phyloP scores from a whole-genome alignment of 768 basidiomycete species.

The Agaricus bisporus region DNA sequence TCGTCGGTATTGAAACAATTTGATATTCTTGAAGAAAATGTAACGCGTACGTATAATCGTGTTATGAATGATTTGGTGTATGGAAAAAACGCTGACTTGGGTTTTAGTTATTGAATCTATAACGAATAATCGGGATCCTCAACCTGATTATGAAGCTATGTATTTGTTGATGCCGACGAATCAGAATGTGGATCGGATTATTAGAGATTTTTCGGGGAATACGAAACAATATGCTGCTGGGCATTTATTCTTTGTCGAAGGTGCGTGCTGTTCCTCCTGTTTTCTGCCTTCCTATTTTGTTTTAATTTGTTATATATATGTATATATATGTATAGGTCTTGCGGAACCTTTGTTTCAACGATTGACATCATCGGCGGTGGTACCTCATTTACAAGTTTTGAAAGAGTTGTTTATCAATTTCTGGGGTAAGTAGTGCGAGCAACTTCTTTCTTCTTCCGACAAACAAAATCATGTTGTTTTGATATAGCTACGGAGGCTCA shows the following conservation, averaged over 20 bases:
- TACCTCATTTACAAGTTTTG: conserved; percentile 67
- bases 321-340: conserved; percentile 43
- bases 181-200: conserved; percentile 88
- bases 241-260: conserved; percentile 92
- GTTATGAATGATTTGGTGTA: no score
- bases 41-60: no score
- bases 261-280: no score
- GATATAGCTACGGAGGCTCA: conserved; percentile 81
- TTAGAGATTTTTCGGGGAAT: conserved; percentile 68
- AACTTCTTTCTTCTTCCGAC: background rate
- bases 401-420: conserved; percentile 92
- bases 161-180: conserved; percentile 94
- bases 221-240: conserved; percentile 70
- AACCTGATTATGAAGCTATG: conserved; percentile 83
- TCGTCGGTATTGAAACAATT: conserved; percentile 86
- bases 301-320: background rate
- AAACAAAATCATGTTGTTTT: no score
- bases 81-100: no score
- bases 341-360: conserved; percentile 72
- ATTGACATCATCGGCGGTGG: conserved; percentile 69
- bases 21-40: conserved; percentile 93
- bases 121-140: conserved; percentile 73
- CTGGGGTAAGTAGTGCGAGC: conserved; percentile 57
- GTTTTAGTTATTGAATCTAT: conserved; percentile 96
- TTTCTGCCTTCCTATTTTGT: background rate